A percentile compares a stretch with the other conserved stretches of the same genome.
Conservation (phyloP, 306 rosid genomes). For the Vigna mungo region DNA sequence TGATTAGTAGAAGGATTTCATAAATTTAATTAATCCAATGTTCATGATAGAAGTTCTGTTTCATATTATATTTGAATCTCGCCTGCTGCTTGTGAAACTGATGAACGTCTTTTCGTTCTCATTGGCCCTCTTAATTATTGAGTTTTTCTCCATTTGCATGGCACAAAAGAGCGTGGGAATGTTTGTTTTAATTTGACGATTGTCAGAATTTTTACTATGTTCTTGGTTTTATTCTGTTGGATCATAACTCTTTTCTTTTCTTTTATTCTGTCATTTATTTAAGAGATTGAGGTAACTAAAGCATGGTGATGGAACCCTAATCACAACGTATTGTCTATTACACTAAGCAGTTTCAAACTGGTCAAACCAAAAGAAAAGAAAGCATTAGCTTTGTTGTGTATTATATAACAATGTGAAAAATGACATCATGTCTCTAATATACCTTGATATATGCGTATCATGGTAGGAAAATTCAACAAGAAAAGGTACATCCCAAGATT, state of each 20-base stretch:
- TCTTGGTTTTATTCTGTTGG: not conserved
- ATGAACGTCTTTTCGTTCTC: not conserved
- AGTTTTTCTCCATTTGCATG: constrained; percentile 30
- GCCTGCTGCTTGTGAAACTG: constrained; percentile 6
- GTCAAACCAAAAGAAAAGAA: not conserved
- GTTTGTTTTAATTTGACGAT: constrained; percentile 10
- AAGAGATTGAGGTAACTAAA: not conserved
- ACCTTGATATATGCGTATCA: constrained; percentile 22
- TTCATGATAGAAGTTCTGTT: constrained; percentile 13
- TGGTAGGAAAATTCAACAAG: constrained; percentile 37
- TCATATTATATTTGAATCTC: not conserved
- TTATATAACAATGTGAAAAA: not conserved
- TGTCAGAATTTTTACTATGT: not conserved
- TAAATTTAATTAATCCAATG: constrained; percentile 27
- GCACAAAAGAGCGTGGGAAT: not conserved
- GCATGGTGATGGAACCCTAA: not conserved
- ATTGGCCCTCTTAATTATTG: constrained; percentile 2
- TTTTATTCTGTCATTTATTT: not conserved
- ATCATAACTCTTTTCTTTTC: too few species aligned
- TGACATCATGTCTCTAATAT: constrained; percentile 25
- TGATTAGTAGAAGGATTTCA: constrained; percentile 31
- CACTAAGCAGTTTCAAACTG: too few species aligned
- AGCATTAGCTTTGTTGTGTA: constrained; percentile 13
- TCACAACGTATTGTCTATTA: not conserved
- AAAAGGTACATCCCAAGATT: constrained; percentile 39